Percentiles rank a stretch among this genome's conserved stretches.
phyloP scores from a whole-genome alignment of 192 early-diverging fungal species.

The Rhizoclosmatium sp. region DNA sequence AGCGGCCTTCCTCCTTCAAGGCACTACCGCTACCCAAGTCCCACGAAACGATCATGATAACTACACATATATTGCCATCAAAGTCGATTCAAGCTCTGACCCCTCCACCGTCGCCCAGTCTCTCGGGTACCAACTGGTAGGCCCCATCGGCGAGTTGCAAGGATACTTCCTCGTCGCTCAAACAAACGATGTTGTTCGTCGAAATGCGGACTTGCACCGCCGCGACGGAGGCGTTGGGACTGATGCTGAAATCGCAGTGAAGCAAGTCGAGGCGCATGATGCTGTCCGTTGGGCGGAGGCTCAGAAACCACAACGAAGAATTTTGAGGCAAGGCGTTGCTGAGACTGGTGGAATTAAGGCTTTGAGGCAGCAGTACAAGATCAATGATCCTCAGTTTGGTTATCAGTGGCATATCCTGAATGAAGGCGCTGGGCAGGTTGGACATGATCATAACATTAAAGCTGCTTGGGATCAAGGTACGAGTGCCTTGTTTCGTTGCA shows the following conservation, averaged over 20 bases:
- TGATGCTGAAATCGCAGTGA: neutral
- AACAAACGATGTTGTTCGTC: constrained; percentile 36
- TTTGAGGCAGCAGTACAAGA: constrained; percentile 47
- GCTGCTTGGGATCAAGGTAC: constrained; percentile 85
- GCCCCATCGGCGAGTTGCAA: constrained; percentile 70
- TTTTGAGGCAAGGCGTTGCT: neutral
- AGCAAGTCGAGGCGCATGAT: neutral
- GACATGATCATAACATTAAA: constrained; percentile 92
- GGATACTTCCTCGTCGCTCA: constrained; percentile 70
- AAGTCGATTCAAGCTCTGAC: neutral
- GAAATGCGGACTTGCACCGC: too few species aligned
- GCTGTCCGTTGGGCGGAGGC: constrained; percentile 1
- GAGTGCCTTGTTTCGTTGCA: neutral
- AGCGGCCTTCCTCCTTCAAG: too few species aligned
- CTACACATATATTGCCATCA: neutral
- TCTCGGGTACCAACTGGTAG: constrained; percentile 46
- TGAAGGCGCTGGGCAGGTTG: constrained; percentile 41
- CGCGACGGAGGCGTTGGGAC: neutral
- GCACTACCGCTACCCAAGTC: neutral
- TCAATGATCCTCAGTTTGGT: constrained; percentile 16
- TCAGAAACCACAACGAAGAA: constrained; percentile 39
- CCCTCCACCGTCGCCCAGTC: neutral
- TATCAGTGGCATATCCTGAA: constrained; percentile 61
- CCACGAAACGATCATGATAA: constrained; percentile 6
- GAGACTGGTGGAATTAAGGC: constrained; percentile 2